phyloP scores from a whole-genome alignment of 495 filamentous ascomycete species.

The Aspergillus asperescens region DNA sequence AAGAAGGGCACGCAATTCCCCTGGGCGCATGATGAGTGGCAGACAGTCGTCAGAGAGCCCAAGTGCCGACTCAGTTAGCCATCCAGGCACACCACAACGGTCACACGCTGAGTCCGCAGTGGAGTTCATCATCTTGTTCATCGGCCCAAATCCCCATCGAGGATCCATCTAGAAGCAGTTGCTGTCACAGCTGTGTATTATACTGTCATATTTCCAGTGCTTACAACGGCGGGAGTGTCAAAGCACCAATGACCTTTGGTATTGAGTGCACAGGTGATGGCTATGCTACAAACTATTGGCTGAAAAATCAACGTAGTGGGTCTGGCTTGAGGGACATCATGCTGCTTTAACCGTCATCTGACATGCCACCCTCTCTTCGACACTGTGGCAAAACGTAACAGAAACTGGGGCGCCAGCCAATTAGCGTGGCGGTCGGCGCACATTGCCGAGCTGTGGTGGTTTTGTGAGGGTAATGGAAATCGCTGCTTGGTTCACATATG shows the following conservation, averaged over 20 bases:
- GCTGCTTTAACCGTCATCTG: constrained; percentile 25
- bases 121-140: constrained; percentile 9
- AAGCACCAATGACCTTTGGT: background rate
- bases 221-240: constrained; percentile 5
- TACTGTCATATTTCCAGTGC: background rate
- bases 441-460: constrained; percentile 10
- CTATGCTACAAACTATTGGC: background rate
- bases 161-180: background rate
- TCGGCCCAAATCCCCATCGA: constrained; percentile 1
- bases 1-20: constrained; percentile 17
- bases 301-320: background rate
- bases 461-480: constrained; percentile 35
- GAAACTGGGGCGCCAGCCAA: constrained; percentile 31
- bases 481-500: constrained; percentile 22
- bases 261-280: background rate
- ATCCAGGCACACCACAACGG: constrained; percentile 14
- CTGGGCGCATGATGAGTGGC: constrained; percentile 14
- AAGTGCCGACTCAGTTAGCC: background rate
- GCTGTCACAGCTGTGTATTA: background rate
- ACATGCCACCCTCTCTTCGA: constrained; percentile 19
- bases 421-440: constrained; percentile 11
- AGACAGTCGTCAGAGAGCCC: background rate
- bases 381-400: constrained; percentile 36
- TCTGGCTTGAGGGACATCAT: constrained; percentile 11
- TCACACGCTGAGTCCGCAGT: constrained; percentile 20